These are phyloP conservation scores for Daldinia sp. DNA, from an alignment of 2,329 filamentous ascomycete species.

Conservation along the genomic window DNA sequence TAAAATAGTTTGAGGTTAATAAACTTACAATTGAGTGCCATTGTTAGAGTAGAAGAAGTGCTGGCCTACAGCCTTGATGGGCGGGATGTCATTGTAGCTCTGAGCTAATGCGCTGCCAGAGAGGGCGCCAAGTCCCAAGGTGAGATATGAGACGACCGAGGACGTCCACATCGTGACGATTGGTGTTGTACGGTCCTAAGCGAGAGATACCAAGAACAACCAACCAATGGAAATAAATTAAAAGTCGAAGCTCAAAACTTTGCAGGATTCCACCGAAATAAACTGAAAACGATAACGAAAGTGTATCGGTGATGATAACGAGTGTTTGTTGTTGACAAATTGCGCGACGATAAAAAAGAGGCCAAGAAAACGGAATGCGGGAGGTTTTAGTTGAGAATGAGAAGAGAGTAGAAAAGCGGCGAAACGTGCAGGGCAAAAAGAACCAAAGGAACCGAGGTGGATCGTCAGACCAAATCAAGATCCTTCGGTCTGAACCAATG, in stretches of 20 bases:
- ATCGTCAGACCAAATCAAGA: constrained; percentile 31
- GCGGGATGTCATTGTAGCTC: constrained; percentile 50
- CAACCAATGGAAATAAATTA: constrained; percentile 25
- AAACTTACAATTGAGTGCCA: constrained; percentile 74
- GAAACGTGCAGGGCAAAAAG: constrained; percentile 36
- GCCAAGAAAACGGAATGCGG: constrained; percentile 30
- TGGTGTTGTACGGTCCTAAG: constrained; percentile 24
- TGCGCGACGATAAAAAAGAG: constrained; percentile 20
- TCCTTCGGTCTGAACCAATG: constrained; percentile 37
- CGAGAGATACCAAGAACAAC: constrained; percentile 28
- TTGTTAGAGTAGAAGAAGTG: constrained; percentile 61
- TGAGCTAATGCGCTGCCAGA: constrained; percentile 47
- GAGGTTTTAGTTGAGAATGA: constrained; percentile 21
- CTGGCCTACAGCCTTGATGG: constrained; percentile 50
- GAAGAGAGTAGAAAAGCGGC: constrained; percentile 27
- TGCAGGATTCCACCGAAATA: constrained; percentile 23
- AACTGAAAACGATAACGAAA: constrained; percentile 31
- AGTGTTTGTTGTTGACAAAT: constrained; percentile 10
- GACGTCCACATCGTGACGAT: constrained; percentile 47
- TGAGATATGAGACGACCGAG: constrained; percentile 42
- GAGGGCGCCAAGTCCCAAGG: constrained; percentile 45
- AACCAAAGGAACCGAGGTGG: constrained; percentile 30
- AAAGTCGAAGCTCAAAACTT: constrained; percentile 5
- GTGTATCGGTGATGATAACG: constrained; percentile 24
- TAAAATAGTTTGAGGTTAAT: constrained; percentile 7